phyloP scores from a whole-genome alignment of 106 monocot species.

The Acorus calamus region DNA sequence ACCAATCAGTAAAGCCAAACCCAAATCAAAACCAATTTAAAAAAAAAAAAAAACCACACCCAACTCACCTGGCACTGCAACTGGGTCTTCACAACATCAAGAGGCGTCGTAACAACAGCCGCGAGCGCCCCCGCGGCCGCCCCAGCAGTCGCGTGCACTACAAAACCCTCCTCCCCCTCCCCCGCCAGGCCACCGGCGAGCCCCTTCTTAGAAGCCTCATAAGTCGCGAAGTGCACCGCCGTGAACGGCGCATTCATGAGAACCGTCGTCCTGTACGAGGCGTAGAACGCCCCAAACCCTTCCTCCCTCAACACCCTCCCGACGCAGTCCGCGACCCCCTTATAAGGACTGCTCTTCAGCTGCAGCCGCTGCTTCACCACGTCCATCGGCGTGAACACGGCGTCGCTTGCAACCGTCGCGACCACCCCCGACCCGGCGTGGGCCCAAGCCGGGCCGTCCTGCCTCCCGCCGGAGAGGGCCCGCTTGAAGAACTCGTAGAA shows the following conservation, averaged over 20 bases:
- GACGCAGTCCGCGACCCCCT: constrained; percentile 67
- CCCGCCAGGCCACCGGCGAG: constrained; percentile 35
- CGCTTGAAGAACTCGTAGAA: constrained; percentile 74
- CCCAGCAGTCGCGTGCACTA: constrained; percentile 84
- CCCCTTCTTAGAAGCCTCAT: constrained; percentile 80
- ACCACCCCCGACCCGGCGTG: constrained; percentile 74
- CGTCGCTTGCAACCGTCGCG: constrained; percentile 81
- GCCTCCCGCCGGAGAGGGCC: constrained; percentile 34
- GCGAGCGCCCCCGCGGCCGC: constrained; percentile 82
- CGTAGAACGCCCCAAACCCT: constrained; percentile 64
- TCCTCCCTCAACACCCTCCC: constrained; percentile 64
- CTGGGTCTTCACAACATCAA: constrained; percentile 95
- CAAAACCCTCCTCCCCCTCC: constrained; percentile 30
- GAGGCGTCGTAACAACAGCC: constrained; percentile 65
- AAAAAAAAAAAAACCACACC: background rate
- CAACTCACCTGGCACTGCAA: constrained; percentile 80
- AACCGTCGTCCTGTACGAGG: constrained; percentile 78
- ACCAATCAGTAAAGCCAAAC: no score
- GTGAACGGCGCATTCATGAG: constrained; percentile 97
- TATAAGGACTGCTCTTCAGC: constrained; percentile 69
- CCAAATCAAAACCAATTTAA: no score
- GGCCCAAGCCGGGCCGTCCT: constrained; percentile 14
- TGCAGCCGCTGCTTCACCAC: constrained; percentile 95
- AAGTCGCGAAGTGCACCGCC: constrained; percentile 86
- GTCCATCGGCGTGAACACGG: constrained; percentile 94